Evolutionary conservation across 495 filamentous ascomycete species (phyloP), one percentile per base, ranked within the genome.

Genomic region (Astrothelium macrocarpum): DNA sequence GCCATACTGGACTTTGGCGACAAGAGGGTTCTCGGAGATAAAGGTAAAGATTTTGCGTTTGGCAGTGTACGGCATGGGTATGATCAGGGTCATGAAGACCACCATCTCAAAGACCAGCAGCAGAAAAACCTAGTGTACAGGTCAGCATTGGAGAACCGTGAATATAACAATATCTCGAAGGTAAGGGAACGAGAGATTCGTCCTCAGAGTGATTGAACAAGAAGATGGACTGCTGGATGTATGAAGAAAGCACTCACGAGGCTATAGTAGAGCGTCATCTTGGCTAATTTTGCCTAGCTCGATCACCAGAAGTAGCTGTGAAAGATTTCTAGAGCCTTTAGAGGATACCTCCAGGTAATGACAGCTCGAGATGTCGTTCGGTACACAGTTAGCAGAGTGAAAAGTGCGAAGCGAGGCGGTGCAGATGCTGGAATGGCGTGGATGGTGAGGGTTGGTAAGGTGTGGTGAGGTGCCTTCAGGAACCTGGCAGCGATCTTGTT

Each of bases 261-360:
- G 70, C 84, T 91, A 83, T 96, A 98, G 82, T 98, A 98, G 75
- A 98, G 91, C 77, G 95, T 98, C 94, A 98, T 98, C 65, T 76
- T 87, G 83, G 68, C 72, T 68, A 32, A 28, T 2, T 9, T 9
- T 26, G 5, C 7, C 9, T 56, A 16, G 49, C 12, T 29, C 7
- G 20, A 56, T 20, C 49, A 28, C 25, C 16, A 29, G 23, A 28
- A 25, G 34, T 39, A 26, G 49, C 3, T 18, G 3, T 3, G 43
- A 14, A 18, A 18, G 43, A 20, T 49, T 49, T 39, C 16, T 39
- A 7, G 36, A 39, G 16, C 7, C 7, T 7, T 39, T 39, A 16
- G 7, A 39, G 36, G 16, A 39, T 39, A n/a, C n/a, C n/a, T n/a
- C n/a, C n/a, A n/a, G n/a, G n/a, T n/a, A n/a, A 7, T 7, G 36